Conservation (phyloP, 164 flowering plant genomes). For the Santalum album region DNA sequence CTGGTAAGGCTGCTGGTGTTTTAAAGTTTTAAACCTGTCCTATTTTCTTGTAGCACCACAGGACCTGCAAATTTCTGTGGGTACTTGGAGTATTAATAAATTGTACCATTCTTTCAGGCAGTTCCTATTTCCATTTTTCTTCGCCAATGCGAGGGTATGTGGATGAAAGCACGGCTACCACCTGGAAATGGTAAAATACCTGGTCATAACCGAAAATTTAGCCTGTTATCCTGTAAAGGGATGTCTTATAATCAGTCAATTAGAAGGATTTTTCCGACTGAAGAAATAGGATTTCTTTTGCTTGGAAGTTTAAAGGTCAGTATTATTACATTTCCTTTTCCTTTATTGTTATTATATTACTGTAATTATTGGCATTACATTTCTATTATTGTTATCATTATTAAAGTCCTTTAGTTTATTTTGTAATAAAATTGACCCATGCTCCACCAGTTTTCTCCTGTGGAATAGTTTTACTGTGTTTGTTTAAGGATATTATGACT, state of each 20-base stretch:
- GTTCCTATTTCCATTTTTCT: slow-evolving; percentile 53
- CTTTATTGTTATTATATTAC: too few species aligned
- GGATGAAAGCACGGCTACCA: slow-evolving; percentile 21
- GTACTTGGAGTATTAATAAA: not conserved
- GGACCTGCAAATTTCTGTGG: not conserved
- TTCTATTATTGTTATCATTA: too few species aligned
- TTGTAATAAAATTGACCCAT: too few species aligned
- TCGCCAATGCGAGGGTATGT: slow-evolving; percentile 32
- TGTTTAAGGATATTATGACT: too few species aligned
- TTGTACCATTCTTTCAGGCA: slow-evolving; percentile 35
- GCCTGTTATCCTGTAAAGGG: slow-evolving; percentile 19
- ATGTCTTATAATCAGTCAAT: slow-evolving; percentile 18
- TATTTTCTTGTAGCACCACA: not conserved
- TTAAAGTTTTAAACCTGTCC: not conserved
- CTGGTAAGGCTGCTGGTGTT: slow-evolving; percentile 34
- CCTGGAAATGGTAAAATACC: slow-evolving; percentile 7
- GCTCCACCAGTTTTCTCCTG: too few species aligned
- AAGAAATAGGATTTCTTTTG: slow-evolving; percentile 45
- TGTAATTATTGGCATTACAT: too few species aligned
- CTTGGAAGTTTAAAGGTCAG: slow-evolving; percentile 69
- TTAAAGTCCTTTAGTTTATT: too few species aligned
- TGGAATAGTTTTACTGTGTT: too few species aligned
- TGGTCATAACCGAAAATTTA: slow-evolving; percentile 6
- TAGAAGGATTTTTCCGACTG: slow-evolving; percentile 45
- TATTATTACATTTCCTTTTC: not conserved